These are phyloP conservation scores for Aspergillus bertholletiae DNA, from an alignment of 495 filamentous ascomycete genomes.

Conservation along the genomic window DNA sequence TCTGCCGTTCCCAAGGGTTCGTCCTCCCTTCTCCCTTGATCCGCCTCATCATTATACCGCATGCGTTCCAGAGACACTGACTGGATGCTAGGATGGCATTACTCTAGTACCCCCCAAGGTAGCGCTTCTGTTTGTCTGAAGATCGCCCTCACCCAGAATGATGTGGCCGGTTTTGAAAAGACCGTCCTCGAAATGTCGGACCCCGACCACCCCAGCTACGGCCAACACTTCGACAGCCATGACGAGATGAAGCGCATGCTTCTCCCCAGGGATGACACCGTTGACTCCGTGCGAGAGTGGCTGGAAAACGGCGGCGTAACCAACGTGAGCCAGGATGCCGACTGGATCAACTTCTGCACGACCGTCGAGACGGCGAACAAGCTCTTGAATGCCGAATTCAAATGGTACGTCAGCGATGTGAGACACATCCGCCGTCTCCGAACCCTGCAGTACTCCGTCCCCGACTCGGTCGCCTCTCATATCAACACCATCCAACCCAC, in stretches of 20 bases:
- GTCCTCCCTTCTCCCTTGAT: too few relatives aligned
- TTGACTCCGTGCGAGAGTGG: constrained; percentile 45
- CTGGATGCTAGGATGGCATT: constrained; percentile 32
- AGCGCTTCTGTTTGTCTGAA: constrained; percentile 36
- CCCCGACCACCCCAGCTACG: constrained; percentile 58
- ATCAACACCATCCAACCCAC: constrained; percentile 55
- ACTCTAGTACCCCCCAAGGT: constrained; percentile 24
- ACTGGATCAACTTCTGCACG: constrained; percentile 58
- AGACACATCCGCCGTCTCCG: constrained; percentile 46
- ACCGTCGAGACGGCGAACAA: constrained; percentile 51
- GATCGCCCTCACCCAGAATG: constrained; percentile 53
- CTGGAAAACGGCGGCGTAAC: constrained; percentile 43
- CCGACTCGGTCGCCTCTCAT: constrained; percentile 42
- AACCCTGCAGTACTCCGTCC: constrained; percentile 59
- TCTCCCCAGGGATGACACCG: constrained; percentile 45
- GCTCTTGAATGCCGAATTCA: constrained; percentile 55
- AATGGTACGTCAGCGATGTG: constrained; percentile 45
- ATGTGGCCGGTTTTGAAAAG: constrained; percentile 57
- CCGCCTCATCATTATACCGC: too few relatives aligned
- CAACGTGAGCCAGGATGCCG: constrained; percentile 50
- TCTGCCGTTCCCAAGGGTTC: constrained; percentile 33
- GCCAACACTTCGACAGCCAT: constrained; percentile 54
- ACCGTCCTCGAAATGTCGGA: constrained; percentile 56
- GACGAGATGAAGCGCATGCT: constrained; percentile 55
- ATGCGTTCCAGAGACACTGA: constrained; percentile 1